These are phyloP conservation scores for Podospora fimiseda DNA, from an alignment of 495 filamentous ascomycete species.

Conservation along the genomic window DNA sequence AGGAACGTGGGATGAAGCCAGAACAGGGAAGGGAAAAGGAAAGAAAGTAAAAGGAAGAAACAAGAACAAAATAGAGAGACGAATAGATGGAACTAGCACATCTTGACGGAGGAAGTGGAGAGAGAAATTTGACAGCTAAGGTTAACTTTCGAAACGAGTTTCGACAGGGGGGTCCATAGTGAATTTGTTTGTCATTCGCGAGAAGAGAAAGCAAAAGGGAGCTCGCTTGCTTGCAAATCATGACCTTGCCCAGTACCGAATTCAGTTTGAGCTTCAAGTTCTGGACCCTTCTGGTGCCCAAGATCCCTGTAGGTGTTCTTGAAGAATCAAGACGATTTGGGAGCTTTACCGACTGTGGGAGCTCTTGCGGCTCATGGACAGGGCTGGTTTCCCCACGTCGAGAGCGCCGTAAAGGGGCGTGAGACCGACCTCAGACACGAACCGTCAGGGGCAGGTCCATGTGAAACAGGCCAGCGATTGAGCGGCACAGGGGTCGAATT, in stretches of 20 bases:
- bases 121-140: constrained; percentile 7
- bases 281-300: not conserved
- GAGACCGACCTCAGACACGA: constrained; percentile 33
- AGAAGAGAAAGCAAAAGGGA: not conserved
- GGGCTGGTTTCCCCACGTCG: constrained; percentile 3
- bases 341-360: constrained; percentile 1
- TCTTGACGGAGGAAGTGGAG: constrained; percentile 5
- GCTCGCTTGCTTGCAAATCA: too few relatives aligned
- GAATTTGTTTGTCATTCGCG: not conserved
- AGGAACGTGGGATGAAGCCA: constrained; percentile 6
- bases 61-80: constrained; percentile 19
- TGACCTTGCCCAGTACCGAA: not conserved
- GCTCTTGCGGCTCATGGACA: constrained; percentile 20
- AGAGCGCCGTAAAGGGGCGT: constrained; percentile 19
- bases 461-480: constrained; percentile 23
- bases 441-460: constrained; percentile 29
- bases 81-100: constrained; percentile 8
- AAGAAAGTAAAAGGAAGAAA: constrained; percentile 17
- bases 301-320: not conserved
- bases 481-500: constrained; percentile 11
- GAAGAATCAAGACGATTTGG: not conserved
- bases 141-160: constrained; percentile 6
- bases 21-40: not conserved
- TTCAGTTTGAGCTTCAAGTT: not conserved
- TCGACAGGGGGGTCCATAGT: constrained; percentile 3